Percentiles rank a stretch among this genome's conserved stretches.
Conservation (phyloP, 768 basidiomycete species). For the Lactarius sp. region DNA sequence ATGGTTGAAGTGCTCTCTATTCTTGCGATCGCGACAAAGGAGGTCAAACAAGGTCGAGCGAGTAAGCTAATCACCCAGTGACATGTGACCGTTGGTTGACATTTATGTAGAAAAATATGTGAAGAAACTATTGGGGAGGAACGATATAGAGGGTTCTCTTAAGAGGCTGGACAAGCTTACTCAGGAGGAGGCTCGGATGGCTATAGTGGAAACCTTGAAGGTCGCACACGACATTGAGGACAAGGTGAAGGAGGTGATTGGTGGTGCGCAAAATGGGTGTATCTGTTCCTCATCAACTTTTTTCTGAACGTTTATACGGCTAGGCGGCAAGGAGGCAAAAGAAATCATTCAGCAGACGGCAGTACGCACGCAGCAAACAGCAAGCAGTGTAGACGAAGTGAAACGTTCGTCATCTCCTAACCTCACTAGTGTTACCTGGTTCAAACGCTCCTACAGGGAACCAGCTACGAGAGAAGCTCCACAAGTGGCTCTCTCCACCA, state of each 20-base stretch:
- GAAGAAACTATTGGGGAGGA: background rate
- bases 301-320: background rate
- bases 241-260: background rate
- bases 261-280: background rate
- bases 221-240: background rate
- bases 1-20: background rate
- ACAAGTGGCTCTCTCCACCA: conserved; percentile 4
- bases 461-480: background rate
- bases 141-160: background rate
- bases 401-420: background rate
- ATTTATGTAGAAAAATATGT: background rate
- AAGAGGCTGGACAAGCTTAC: conserved; percentile 3
- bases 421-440: background rate
- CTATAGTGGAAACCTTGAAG: background rate
- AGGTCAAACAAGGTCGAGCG: background rate
- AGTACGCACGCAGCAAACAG: too few relatives aligned
- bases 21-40: background rate
- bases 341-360: background rate
- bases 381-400: background rate
- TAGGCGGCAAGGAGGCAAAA: background rate
- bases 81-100: background rate
- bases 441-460: background rate
- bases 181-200: background rate
- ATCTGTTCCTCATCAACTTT: background rate
- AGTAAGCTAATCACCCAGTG: background rate